Evolutionary conservation across 208 protist species (phyloP).

Genomic region (Balamuthia mandrillaris): DNA sequence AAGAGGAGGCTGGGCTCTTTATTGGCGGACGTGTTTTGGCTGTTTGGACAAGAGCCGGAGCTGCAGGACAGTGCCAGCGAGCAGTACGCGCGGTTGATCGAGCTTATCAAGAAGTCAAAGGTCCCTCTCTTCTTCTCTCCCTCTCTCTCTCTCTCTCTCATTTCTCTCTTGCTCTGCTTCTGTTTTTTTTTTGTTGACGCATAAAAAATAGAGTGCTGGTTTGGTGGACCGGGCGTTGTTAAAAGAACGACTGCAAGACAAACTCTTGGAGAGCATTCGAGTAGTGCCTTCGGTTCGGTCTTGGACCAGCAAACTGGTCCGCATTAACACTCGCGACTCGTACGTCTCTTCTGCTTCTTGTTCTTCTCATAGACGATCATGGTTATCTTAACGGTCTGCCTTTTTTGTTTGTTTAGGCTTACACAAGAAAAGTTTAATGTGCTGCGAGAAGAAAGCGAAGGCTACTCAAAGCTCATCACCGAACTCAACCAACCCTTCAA

Average conservation of each 20-base stretch:
- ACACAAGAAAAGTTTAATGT: constrained; percentile 72
- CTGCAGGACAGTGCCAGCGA: neutral
- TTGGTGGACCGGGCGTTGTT: neutral
- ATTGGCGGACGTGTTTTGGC: neutral
- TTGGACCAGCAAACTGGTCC: neutral
- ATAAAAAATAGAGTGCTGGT: neutral
- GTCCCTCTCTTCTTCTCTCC: neutral
- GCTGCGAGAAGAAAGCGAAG: constrained; percentile 74
- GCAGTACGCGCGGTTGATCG: neutral
- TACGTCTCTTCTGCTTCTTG: neutral
- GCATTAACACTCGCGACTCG: constrained; percentile 18
- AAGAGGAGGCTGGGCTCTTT: neutral
- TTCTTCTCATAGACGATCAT: neutral
- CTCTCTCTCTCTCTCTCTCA: neutral
- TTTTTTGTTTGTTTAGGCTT: neutral
- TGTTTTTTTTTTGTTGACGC: neutral
- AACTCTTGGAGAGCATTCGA: neutral
- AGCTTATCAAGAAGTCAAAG: neutral
- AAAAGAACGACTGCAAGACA: neutral
- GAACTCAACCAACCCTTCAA: constrained; percentile 52
- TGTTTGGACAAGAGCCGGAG: too few relatives aligned
- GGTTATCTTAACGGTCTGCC: neutral
- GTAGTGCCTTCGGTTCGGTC: neutral
- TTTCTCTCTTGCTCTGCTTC: neutral
- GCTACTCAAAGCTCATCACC: constrained; percentile 75